Percentiles rank a stretch among this genome's conserved stretches.
Conservation (phyloP, 2,329 filamentous ascomycete genomes). For the Dactylellina sp. region DNA sequence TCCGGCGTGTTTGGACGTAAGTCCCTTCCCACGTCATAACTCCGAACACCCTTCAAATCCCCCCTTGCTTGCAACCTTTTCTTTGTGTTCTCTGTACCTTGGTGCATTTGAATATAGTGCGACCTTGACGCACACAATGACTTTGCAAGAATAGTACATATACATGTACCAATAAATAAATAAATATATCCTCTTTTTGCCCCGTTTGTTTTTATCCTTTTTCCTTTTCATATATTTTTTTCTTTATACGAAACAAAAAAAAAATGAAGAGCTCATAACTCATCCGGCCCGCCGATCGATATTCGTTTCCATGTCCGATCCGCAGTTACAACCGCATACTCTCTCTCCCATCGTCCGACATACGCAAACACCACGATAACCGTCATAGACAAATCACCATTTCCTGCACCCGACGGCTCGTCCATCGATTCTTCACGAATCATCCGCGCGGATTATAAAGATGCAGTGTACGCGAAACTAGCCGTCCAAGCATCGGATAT, state of each 20-base stretch:
- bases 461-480: conserved; percentile 79
- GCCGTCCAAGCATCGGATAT: conserved; percentile 76
- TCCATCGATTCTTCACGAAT: conserved; percentile 75
- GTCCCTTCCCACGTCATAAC: conserved; percentile 40
- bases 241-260: conserved; percentile 58
- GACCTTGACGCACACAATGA: too few relatives aligned
- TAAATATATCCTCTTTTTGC: too few relatives aligned
- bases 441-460: conserved; percentile 81
- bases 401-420: conserved; percentile 72
- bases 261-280: conserved; percentile 56
- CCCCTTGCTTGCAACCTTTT: too few relatives aligned
- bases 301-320: too few relatives aligned
- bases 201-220: too few relatives aligned
- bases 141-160: too few relatives aligned
- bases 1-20: conserved; percentile 73
- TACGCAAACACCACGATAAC: conserved; percentile 73
- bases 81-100: too few relatives aligned
- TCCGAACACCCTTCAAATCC: too few relatives aligned
- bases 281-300: conserved; percentile 61
- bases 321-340: conserved; percentile 59
- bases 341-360: conserved; percentile 63
- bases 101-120: too few relatives aligned
- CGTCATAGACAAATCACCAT: conserved; percentile 71
- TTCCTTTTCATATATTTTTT: conserved; percentile 62
- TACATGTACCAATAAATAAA: too few relatives aligned